Conservation (phyloP, 192 early-diverging fungal species). For the Irineochytrium annulatum region DNA sequence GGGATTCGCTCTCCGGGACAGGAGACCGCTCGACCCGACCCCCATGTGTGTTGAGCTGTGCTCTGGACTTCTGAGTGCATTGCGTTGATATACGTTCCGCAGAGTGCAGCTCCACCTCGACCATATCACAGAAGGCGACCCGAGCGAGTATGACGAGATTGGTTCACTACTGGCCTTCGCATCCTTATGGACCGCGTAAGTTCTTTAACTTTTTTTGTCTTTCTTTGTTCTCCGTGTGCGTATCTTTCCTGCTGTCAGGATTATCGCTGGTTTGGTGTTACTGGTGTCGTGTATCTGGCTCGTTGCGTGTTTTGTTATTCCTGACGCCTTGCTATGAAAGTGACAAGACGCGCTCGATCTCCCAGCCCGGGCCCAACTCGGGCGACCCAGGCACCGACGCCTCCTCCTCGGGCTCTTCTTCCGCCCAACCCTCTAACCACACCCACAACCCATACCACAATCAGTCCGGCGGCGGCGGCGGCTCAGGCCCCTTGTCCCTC, state of each 20-base stretch:
- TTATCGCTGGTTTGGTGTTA: not conserved
- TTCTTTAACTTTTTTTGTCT: not conserved
- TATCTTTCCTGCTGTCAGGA: not conserved
- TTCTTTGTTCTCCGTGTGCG: not conserved
- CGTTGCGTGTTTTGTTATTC: not conserved
- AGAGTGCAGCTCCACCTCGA: not conserved
- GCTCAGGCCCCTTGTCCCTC: too few relatives aligned
- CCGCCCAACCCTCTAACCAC: too few relatives aligned
- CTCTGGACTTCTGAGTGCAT: not conserved
- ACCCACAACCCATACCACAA: too few relatives aligned
- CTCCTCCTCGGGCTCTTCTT: not conserved
- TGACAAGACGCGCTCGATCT: not conserved
- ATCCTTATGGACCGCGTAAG: conserved; percentile 20
- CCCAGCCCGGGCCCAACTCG: not conserved
- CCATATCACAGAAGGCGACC: not conserved
- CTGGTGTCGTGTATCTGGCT: not conserved
- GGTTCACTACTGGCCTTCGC: conserved; percentile 12
- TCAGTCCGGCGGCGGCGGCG: too few relatives aligned
- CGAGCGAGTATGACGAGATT: conserved; percentile 1
- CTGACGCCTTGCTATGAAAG: not conserved
- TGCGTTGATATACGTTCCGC: not conserved
- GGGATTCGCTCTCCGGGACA: conserved; percentile 7
- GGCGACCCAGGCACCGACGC: not conserved
- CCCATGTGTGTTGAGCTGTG: conserved; percentile 15
- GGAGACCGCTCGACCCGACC: conserved; percentile 17